Evolutionary conservation across 2,329 filamentous ascomycete species (phyloP), one percentile per base, ranked within the genome.

Genomic region (Calonectria henricotiae): DNA sequence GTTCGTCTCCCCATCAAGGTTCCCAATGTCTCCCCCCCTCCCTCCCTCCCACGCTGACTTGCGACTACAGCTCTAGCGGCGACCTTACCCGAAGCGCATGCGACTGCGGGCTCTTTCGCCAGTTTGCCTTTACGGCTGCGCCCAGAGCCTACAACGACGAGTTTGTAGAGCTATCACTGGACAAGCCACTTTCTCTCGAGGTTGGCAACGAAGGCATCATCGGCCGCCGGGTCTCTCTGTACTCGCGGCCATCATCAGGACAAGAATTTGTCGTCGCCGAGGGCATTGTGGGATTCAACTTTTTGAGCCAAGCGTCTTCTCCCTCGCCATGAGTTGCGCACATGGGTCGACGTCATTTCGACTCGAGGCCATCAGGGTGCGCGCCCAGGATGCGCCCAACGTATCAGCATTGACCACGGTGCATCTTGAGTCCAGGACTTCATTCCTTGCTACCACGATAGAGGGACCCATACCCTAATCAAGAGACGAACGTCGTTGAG

Each of bases 231-330:
- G 85, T 88, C 1, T 86, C 85, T 0, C 63, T 88, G 0, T 81
- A 79, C 35, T 78, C 80, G 0, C 71, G 76, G 0, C 65, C 73
- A 0, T 55, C 65, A 0, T 70, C 65, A 72, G 80, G 80, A 12
- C 70, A 46, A 35, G 75, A 75, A 30, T 72, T 73, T 5, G 79
- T 85, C 0, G 71, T 86, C 4, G 85, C 86, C 0, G 85, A 87
- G 71, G 86, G 86, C 0, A 85, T 87, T n/a, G 84, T 87, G 5
- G 86, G 86, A 0, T 86, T 86, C 74, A 87, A 87, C 41, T 83
- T 81, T 51, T 62, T 78, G 63, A 77, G 72, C 39, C 71, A 70
- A 23, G 39, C 63, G 39, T 44, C 67, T 5, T 43, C 73, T 8
- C 75, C 70, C 20, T 32, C 44, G 17, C 51, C 51, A 65, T 69